Conservation (phyloP, 139 green algal species). For the Nannochloris sp. region DNA sequence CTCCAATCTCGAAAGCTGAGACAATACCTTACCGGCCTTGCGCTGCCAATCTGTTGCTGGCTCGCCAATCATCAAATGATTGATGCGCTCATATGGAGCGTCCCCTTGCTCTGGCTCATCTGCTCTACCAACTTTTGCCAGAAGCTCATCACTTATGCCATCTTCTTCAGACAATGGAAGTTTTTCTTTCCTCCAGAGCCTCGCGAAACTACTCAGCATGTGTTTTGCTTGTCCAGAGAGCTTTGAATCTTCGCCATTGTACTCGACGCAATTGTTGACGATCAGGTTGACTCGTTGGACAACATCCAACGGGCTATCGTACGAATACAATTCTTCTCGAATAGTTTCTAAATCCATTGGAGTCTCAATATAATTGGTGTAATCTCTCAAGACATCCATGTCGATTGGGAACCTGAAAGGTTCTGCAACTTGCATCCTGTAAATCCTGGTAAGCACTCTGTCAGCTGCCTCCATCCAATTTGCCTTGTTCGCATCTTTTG, state of each 20-base stretch:
- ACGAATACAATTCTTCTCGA: background rate
- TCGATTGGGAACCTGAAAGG: slow-evolving; percentile 24
- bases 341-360: slow-evolving; percentile 15
- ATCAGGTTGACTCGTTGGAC: slow-evolving; percentile 1
- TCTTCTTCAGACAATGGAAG: slow-evolving; percentile 7
- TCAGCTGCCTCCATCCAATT: slow-evolving; percentile 19
- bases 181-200: slow-evolving; percentile 1
- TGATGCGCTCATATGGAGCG: background rate
- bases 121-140: background rate
- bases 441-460: slow-evolving; percentile 15
- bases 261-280: slow-evolving; percentile 7
- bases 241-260: slow-evolving; percentile 8
- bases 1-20: slow-evolving; percentile 5
- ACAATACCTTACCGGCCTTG: slow-evolving; percentile 9
- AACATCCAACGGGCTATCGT: slow-evolving; percentile 5
- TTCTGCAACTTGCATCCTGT: slow-evolving; percentile 11
- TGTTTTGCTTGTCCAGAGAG: background rate
- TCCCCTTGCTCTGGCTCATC: background rate
- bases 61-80: background rate
- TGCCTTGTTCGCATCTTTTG: background rate
- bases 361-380: background rate
- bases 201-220: background rate
- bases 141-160: background rate
- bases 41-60: slow-evolving; percentile 12
- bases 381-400: slow-evolving; percentile 9